Evolutionary conservation across 441 rosid species (phyloP), one percentile per base, ranked within the genome.

Genomic region (Populus hybrid): DNA sequence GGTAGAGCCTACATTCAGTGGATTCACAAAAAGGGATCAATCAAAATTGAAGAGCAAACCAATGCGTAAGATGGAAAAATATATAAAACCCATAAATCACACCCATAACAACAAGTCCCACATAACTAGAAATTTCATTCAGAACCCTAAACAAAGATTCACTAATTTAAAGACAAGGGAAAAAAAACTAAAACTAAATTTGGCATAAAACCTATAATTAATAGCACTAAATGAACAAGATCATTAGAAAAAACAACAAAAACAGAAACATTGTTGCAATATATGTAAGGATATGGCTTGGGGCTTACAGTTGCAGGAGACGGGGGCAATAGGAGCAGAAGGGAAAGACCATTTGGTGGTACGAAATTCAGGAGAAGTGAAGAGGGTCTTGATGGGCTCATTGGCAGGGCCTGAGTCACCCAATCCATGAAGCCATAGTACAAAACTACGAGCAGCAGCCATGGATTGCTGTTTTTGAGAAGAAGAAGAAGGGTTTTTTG

Each of bases 361-460:
- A 9, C 76, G 76, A 74, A 91, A 91, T 84, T 85, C 86, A 0
- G 88, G 82, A 28, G 95, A 90, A 28, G 87, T 85, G 87, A 91
- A 91, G 85, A 86, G 65, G 28, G 90, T 83, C 82, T 83, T 91
- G 88, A 91, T 88, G 77, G 93, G 96, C 84, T 94, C 95, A 81
- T 94, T 94, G 18, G 96, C 94, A 28, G 97, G 98, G 79, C 98
- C 96, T 0, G 97, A 91, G 79, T 92, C 96, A 12, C 97, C 98
- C 34, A 94, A 63, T 9, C 94, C 97, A 78, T 92, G 98, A 76
- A 94, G 97, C 98, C 98, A 94, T 30, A 92, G 84, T 73, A 94
- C 75, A 75, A 94, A 87, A 82, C 84, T 87, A 79, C 90, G 89
- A 50, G 57, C 57, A 50, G 57, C 57, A 79, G 88, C 81, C 57